These are phyloP conservation scores for Neofusicoccum ribis DNA, from an alignment of 2,329 filamentous ascomycete genomes.

Conservation along the genomic window DNA sequence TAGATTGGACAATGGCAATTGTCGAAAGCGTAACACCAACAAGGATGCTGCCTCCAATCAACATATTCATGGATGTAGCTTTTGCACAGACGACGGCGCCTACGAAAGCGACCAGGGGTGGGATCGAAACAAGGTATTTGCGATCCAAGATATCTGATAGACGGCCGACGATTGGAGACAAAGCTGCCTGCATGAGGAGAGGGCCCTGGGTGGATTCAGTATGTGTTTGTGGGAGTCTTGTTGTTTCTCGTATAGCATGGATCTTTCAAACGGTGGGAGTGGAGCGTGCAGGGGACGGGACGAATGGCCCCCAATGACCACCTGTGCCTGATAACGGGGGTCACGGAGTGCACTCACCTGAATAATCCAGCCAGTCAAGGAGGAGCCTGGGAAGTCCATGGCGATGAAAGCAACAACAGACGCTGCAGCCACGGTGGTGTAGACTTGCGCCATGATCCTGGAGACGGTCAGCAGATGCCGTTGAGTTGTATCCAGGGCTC, in stretches of 20 bases:
- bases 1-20: conserved; percentile 57
- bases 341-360: conserved; percentile 37
- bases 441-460: conserved; percentile 55
- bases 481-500: background rate
- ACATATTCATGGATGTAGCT: conserved; percentile 56
- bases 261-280: too few relatives aligned
- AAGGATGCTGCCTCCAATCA: conserved; percentile 60
- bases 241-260: too few relatives aligned
- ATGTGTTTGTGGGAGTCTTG: background rate
- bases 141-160: conserved; percentile 59
- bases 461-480: conserved; percentile 22
- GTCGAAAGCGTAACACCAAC: conserved; percentile 57
- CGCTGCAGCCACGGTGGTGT: conserved; percentile 57
- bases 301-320: too few relatives aligned
- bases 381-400: conserved; percentile 53
- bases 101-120: conserved; percentile 55
- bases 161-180: conserved; percentile 58
- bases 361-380: conserved; percentile 58
- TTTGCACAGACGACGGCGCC: conserved; percentile 57
- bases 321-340: too few relatives aligned
- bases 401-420: conserved; percentile 59
- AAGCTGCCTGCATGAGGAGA: conserved; percentile 58
- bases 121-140: conserved; percentile 54
- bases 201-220: conserved; percentile 46
- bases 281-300: too few relatives aligned